These are phyloP conservation scores for Xylariomycetidae sp. DNA, from an alignment of 2,329 filamentous ascomycete species.

Conservation along the genomic window DNA sequence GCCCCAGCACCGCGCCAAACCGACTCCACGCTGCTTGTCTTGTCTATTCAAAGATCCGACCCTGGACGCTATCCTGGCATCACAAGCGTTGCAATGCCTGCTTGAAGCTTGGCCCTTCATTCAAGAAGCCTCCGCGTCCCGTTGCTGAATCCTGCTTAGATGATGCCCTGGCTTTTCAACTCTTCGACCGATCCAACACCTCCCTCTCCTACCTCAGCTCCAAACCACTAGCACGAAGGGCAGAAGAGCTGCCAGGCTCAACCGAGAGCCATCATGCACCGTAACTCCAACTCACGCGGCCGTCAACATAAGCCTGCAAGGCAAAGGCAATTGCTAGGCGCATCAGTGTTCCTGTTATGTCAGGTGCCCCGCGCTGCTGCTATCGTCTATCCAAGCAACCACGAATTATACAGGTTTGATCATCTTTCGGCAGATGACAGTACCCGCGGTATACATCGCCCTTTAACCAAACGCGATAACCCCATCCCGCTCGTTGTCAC, in stretches of 20 bases:
- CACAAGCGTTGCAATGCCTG: too few species aligned
- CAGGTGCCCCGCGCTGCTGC: conserved; percentile 11
- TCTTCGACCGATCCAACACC: conserved; percentile 1
- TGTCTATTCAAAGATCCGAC: too few species aligned
- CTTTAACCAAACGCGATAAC: conserved; percentile 23
- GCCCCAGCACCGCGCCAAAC: too few species aligned
- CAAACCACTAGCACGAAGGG: conserved; percentile 1
- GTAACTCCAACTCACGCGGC: not conserved
- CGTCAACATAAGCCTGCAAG: conserved; percentile 2
- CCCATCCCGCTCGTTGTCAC: conserved; percentile 57
- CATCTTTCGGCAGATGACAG: conserved; percentile 18
- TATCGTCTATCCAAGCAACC: conserved; percentile 24
- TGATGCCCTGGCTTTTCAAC: conserved; percentile 7
- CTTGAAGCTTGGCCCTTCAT: too few species aligned
- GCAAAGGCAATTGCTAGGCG: conserved; percentile 3
- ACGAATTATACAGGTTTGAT: conserved; percentile 24
- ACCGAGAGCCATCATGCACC: conserved; percentile 11
- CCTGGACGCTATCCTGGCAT: too few species aligned
- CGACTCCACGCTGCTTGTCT: too few species aligned
- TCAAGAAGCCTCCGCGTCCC: conserved; percentile 1
- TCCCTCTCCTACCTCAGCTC: conserved; percentile 1
- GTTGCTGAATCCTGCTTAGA: conserved; percentile 2
- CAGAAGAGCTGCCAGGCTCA: not conserved
- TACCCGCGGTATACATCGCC: conserved; percentile 15
- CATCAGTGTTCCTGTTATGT: conserved; percentile 13